Evolutionary conservation across 2,329 filamentous ascomycete genomes (phyloP).

Genomic region (Alternaria brassicicola): DNA sequence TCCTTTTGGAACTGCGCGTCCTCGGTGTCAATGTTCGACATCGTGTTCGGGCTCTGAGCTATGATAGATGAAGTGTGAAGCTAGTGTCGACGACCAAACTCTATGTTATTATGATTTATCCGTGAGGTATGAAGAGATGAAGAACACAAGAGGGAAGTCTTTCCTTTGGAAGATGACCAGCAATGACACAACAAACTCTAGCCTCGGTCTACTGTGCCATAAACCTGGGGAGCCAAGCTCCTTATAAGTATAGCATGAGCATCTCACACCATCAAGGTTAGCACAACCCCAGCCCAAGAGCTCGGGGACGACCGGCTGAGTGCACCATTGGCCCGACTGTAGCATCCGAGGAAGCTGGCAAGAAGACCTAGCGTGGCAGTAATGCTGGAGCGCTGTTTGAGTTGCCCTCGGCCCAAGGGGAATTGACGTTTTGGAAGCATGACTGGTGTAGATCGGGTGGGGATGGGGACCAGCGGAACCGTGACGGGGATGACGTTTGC

Average conservation of each 20-base stretch:
- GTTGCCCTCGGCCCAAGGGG: constrained; percentile 46
- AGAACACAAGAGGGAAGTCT: neutral
- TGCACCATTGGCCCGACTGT: constrained; percentile 45
- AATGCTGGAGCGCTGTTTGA: constrained; percentile 15
- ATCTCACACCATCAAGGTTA: constrained; percentile 14
- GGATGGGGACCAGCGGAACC: constrained; percentile 33
- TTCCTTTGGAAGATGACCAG: constrained; percentile 18
- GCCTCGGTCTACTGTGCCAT: constrained; percentile 26
- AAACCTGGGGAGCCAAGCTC: constrained; percentile 34
- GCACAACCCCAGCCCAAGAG: constrained; percentile 19
- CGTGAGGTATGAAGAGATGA: neutral
- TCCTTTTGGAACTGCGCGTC: constrained; percentile 79
- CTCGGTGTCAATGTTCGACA: constrained; percentile 63
- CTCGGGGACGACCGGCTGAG: constrained; percentile 43
- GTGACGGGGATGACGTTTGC: constrained; percentile 44
- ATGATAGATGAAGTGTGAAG: neutral
- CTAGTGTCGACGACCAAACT: neutral
- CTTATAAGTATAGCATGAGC: constrained; percentile 36
- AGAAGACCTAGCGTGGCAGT: constrained; percentile 8
- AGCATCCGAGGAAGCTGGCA: constrained; percentile 37
- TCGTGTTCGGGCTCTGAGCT: constrained; percentile 16
- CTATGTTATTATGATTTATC: neutral
- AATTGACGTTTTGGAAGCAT: constrained; percentile 22
- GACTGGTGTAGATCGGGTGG: constrained; percentile 31
- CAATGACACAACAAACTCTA: constrained; percentile 32